Percentiles rank a stretch among this genome's conserved stretches.
These are phyloP conservation scores for Jatropha multifida DNA, from an alignment of 441 rosid genomes.

Conservation along the genomic window DNA sequence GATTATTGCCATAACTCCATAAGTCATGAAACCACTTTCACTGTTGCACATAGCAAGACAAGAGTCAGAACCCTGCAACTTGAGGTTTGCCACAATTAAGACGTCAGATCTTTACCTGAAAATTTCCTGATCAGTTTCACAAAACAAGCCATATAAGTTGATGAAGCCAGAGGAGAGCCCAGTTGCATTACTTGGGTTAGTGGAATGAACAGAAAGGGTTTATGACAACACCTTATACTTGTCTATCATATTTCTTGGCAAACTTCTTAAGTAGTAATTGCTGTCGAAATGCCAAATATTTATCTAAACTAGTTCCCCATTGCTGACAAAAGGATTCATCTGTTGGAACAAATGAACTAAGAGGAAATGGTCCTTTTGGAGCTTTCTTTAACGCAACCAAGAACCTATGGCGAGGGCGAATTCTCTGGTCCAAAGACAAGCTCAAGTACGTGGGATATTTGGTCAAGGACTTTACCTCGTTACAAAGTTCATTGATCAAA, in stretches of 20 bases:
- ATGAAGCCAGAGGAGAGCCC: slow-evolving; percentile 17
- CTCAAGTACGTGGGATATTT: slow-evolving; percentile 87
- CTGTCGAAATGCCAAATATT: slow-evolving; percentile 81
- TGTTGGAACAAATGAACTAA: slow-evolving; percentile 75
- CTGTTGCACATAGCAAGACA: not conserved
- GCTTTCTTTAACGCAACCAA: slow-evolving; percentile 86
- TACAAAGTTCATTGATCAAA: slow-evolving; percentile 79
- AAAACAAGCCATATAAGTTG: slow-evolving; percentile 9
- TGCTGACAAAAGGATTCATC: slow-evolving; percentile 89
- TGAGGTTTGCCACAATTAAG: slow-evolving; percentile 13
- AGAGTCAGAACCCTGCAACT: not conserved
- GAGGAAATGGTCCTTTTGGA: slow-evolving; percentile 93
- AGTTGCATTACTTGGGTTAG: slow-evolving; percentile 1
- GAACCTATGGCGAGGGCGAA: slow-evolving; percentile 93
- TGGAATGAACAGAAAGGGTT: slow-evolving; percentile 1
- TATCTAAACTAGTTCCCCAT: slow-evolving; percentile 87
- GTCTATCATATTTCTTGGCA: slow-evolving; percentile 66
- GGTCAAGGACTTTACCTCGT: slow-evolving; percentile 76
- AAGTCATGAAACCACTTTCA: not conserved
- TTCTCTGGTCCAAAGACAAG: slow-evolving; percentile 90
- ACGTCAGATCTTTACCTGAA: slow-evolving; percentile 14
- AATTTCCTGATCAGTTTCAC: slow-evolving; percentile 10
- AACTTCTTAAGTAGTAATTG: slow-evolving; percentile 62
- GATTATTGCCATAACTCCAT: not conserved
- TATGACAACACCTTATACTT: slow-evolving; percentile 24